Base-by-base conservation (phyloP, 2,329 filamentous ascomycete species). In the Fusarium duplospermum region DNA sequence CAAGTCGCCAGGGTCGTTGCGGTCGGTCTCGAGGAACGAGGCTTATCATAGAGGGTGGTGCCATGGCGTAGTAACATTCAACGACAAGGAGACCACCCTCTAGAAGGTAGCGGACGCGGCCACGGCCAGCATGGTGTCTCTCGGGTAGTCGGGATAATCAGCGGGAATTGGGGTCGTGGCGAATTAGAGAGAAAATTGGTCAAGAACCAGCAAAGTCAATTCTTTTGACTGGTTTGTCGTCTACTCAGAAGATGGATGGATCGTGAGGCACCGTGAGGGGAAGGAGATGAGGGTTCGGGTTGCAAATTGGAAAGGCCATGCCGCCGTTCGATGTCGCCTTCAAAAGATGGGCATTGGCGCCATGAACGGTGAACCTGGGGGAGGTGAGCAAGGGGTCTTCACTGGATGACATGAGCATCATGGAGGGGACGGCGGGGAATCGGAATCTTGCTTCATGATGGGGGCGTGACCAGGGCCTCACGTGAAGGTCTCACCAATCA, bases 41-140 rank as follows among this genome's bases (percentile, higher is more conserved):
- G 79, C 76, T 80, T 78, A 81, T 84, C 83, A 82, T 81, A 80
- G 86, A 88, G 86, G 86, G 86, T 87, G 87, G 86, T 87, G 84
- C 88, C 89, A 89, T 90, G 81, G 84, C 83, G 83, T 85, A 83
- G 78, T 80, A 80, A 80, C 54, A 81, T 82, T 69, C 65, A 59
- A 66, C 62, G 80, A 83, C 63, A 75, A 73, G 71, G 80, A 84
- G 80, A 80, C 87, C 86, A 89, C 87, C 87, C 86, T 88, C 86
- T 88, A 89, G 74, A 86, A 86, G 70, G 84, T 84, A 87, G 84
- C 84, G 83, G 80, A 81, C 81, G 82, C 81, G 71, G 83, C 67
- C 76, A 81, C 77, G 42, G 42, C 42, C 72, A 72, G 14, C 72
- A 72, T 80, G 73, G 40, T 62, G 65, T 61, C 71, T 24, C 42